These are phyloP conservation scores for Aphanocladium album DNA, from an alignment of 2,329 filamentous ascomycete species.

Conservation along the genomic window DNA sequence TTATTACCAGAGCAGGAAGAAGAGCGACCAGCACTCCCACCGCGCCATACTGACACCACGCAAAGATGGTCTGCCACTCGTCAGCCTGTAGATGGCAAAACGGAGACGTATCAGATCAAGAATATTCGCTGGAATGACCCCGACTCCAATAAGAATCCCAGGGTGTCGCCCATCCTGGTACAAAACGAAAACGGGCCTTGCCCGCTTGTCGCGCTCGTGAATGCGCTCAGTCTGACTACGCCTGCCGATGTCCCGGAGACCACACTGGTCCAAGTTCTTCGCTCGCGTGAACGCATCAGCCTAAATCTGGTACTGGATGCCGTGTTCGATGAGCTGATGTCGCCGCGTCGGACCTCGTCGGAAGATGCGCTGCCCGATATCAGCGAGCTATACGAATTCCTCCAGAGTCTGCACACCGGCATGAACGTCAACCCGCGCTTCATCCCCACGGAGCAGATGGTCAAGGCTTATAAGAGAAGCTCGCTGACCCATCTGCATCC, in stretches of 20 bases:
- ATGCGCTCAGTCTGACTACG: conserved; percentile 81
- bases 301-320: conserved; percentile 80
- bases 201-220: conserved; percentile 86
- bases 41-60: conserved; percentile 27
- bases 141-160: conserved; percentile 52
- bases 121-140: conserved; percentile 80
- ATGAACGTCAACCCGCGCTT: conserved; percentile 98
- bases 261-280: conserved; percentile 70
- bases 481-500: conserved; percentile 50
- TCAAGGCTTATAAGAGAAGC: conserved; percentile 44
- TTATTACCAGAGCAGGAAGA: conserved; percentile 1
- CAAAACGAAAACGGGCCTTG: conserved; percentile 96
- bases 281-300: conserved; percentile 80
- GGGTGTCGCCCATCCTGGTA: conserved; percentile 79
- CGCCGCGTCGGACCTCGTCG: conserved; percentile 58
- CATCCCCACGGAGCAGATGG: conserved; percentile 51
- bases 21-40: conserved; percentile 34
- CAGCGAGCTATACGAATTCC: conserved; percentile 78
- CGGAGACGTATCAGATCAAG: conserved; percentile 89
- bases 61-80: conserved; percentile 34
- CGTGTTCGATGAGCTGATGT: conserved; percentile 90
- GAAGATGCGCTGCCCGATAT: conserved; percentile 75
- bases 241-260: conserved; percentile 58
- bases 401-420: conserved; percentile 84
- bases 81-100: conserved; percentile 40